These are phyloP conservation scores for Chrysanthemum makinoi DNA, from an alignment of 129 eudicot genomes.

Conservation along the genomic window DNA sequence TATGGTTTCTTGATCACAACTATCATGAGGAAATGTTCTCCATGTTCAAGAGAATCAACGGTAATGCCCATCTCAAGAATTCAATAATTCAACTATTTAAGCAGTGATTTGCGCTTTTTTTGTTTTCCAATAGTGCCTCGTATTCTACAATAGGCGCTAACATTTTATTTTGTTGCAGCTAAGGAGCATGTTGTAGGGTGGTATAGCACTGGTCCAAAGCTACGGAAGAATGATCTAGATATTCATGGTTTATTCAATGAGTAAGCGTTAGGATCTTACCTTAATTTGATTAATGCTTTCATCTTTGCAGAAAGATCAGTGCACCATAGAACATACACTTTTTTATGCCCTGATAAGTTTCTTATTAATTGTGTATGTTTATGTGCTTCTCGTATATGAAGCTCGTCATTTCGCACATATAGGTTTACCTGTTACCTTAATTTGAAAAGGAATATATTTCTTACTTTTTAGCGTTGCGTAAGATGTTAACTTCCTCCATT, in stretches of 20 bases:
- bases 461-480: too few relatives aligned
- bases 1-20: conserved; percentile 99
- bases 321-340: too few relatives aligned
- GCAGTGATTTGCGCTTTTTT: conserved; percentile 7
- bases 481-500: too few relatives aligned
- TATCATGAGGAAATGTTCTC: conserved; percentile 97
- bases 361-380: too few relatives aligned
- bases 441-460: too few relatives aligned
- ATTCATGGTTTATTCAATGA: conserved; percentile 84
- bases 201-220: conserved; percentile 99
- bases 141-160: not conserved
- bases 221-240: conserved; percentile 87
- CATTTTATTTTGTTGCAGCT: conserved; percentile 49
- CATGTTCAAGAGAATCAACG: conserved; percentile 96
- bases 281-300: not conserved
- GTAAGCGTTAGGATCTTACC: conserved; percentile 46
- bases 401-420: too few relatives aligned
- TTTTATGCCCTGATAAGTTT: too few relatives aligned
- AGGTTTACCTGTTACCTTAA: too few relatives aligned
- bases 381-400: too few relatives aligned
- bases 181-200: conserved; percentile 99
- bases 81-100: not conserved
- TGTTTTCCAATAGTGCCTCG: not conserved
- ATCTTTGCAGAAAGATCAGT: not conserved
- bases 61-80: conserved; percentile 23